phyloP scores from a whole-genome alignment of 441 rosid genomes.

The Pelargonium australe region DNA sequence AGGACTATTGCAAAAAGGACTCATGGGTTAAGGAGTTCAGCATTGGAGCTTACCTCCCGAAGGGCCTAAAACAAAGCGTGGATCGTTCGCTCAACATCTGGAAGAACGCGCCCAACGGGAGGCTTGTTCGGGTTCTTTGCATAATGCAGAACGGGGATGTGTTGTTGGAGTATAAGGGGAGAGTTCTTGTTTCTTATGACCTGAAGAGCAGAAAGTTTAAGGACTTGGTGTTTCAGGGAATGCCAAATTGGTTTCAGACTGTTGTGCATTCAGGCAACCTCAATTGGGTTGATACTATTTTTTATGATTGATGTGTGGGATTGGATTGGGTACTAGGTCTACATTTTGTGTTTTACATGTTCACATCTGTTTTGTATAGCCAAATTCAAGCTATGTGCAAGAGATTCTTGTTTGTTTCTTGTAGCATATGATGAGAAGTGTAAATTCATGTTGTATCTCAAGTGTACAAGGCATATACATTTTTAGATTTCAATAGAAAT shows the following conservation, averaged over 20 bases:
- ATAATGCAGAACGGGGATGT: constrained; percentile 21
- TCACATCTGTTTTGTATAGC: neutral
- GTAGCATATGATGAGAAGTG: no score
- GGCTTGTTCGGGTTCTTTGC: constrained; percentile 47
- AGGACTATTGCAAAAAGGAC: constrained; percentile 49
- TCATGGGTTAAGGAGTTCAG: constrained; percentile 65
- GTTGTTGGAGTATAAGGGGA: constrained; percentile 24
- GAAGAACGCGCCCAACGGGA: constrained; percentile 40
- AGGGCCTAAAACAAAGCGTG: constrained; percentile 45
- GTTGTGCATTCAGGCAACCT: constrained; percentile 60
- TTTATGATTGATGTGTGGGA: neutral
- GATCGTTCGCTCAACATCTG: constrained; percentile 40
- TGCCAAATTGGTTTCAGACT: constrained; percentile 74
- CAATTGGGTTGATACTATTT: constrained; percentile 37
- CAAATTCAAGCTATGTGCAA: no score
- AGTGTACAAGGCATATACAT: no score
- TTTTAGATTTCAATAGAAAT: no score
- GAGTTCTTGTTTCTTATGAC: constrained; percentile 22
- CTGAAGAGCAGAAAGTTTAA: constrained; percentile 29
- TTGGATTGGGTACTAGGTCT: neutral
- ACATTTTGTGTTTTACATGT: neutral
- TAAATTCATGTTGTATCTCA: no score
- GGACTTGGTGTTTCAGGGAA: constrained; percentile 46
- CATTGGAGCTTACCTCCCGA: constrained; percentile 65
- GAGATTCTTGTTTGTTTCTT: no score